A percentile compares a stretch with the other conserved stretches of the same genome.
Evolutionary conservation across 2,329 filamentous ascomycete species (phyloP).

Genomic region (Calonectria multiphialidica): DNA sequence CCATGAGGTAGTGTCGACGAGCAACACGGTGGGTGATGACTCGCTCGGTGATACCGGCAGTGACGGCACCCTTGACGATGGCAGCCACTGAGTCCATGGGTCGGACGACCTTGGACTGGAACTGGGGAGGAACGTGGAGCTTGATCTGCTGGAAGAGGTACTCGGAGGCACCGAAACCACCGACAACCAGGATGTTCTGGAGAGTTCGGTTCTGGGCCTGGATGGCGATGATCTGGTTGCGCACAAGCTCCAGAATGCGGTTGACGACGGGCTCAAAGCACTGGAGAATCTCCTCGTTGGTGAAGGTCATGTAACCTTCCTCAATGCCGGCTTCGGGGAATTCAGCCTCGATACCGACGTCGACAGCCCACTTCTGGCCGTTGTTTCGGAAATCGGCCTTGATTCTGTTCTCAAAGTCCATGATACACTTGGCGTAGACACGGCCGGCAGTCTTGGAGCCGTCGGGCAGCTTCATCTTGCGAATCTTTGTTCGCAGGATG

Average conservation of each 20-base stretch:
- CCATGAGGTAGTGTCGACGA: constrained; percentile 98
- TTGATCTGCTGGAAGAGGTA: constrained; percentile 99
- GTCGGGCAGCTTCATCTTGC: constrained; percentile 98
- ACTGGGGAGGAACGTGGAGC: constrained; percentile 96
- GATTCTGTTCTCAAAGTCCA: constrained; percentile 99
- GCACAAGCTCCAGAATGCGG: constrained; percentile 92
- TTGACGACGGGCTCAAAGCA: constrained; percentile 99
- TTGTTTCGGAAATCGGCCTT: constrained; percentile 99
- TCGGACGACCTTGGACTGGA: constrained; percentile 97
- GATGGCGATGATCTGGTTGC: constrained; percentile 99
- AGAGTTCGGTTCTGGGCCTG: constrained; percentile 95
- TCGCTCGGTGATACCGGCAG: constrained; percentile 96
- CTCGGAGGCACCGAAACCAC: constrained; percentile 97
- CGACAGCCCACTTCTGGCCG: constrained; percentile 98
- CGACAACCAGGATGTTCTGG: constrained; percentile 97
- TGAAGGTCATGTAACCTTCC: constrained; percentile 99
- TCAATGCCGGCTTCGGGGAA: constrained; percentile 98
- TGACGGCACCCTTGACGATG: constrained; percentile 98
- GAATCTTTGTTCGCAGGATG: constrained; percentile 95
- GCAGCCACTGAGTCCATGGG: constrained; percentile 99
- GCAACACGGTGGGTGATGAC: constrained; percentile 98
- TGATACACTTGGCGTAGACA: constrained; percentile 99
- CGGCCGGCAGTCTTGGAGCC: constrained; percentile 97
- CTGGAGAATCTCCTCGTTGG: constrained; percentile 98
- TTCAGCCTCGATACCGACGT: constrained; percentile 98